Conservation (phyloP, 306 rosid genomes). For the Rubus idaeus region DNA sequence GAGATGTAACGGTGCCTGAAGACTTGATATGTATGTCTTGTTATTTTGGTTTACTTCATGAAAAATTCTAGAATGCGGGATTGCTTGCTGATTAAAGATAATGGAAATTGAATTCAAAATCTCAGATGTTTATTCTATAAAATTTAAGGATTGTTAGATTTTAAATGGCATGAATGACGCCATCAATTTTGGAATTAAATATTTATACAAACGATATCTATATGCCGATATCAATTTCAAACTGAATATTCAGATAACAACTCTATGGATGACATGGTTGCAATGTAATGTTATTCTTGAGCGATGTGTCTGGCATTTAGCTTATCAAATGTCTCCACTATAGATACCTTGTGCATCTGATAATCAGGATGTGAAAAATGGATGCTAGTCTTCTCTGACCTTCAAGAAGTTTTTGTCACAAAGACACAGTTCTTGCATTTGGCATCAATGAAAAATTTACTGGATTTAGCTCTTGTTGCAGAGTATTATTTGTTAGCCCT, state of each 20-base stretch:
- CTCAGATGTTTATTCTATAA: neutral
- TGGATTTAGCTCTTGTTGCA: conserved; percentile 45
- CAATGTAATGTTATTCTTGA: conserved; percentile 9
- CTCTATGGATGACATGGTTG: conserved; percentile 19
- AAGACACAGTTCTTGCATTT: conserved; percentile 24
- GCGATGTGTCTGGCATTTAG: conserved; percentile 13
- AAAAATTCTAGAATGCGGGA: conserved; percentile 4
- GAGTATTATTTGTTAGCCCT: conserved; percentile 79
- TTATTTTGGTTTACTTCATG: conserved; percentile 17
- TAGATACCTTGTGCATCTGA: conserved; percentile 22
- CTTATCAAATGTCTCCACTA: conserved; percentile 18
- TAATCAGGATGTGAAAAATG: conserved; percentile 3
- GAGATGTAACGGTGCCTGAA: conserved; percentile 4
- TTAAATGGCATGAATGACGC: neutral
- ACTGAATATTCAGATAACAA: conserved; percentile 5
- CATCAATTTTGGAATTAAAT: neutral
- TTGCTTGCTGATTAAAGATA: conserved; percentile 14
- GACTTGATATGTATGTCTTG: conserved; percentile 21
- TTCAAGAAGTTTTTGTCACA: conserved; percentile 11
- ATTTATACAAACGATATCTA: neutral
- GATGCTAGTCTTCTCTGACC: conserved; percentile 9
- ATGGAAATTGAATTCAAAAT: neutral
- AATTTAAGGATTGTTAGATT: neutral
- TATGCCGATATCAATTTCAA: neutral
- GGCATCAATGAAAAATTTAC: conserved; percentile 17